Evolutionary conservation across 108 stramenopile species (phyloP).

Genomic region (Skeletonema potamos): DNA sequence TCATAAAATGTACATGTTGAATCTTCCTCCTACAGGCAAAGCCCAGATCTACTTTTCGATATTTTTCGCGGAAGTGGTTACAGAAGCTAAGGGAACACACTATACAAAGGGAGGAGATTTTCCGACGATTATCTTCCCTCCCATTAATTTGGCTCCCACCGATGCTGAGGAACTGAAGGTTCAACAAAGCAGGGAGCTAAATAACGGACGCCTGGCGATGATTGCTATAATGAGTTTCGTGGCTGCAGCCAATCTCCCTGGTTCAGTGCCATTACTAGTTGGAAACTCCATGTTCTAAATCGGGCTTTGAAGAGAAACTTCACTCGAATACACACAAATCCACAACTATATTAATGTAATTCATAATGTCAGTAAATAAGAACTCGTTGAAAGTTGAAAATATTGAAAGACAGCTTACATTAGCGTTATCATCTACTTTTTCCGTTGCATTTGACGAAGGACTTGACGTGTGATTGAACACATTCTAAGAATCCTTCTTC

Average conservation of each 20-base stretch:
- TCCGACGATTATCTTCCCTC: slow-evolving; percentile 36
- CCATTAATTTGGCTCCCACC: slow-evolving; percentile 11
- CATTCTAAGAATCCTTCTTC: slow-evolving; percentile 82
- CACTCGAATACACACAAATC: not conserved
- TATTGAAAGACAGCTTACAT: too few relatives aligned
- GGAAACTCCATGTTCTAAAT: slow-evolving; percentile 62
- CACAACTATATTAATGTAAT: not conserved
- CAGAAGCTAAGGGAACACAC: slow-evolving; percentile 44
- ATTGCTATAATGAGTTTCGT: slow-evolving; percentile 82
- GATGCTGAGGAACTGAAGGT: slow-evolving; percentile 30
- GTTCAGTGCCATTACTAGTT: slow-evolving; percentile 65
- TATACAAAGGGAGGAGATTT: slow-evolving; percentile 42
- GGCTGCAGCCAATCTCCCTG: slow-evolving; percentile 65
- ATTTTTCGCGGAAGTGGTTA: slow-evolving; percentile 33
- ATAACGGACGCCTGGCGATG: slow-evolving; percentile 70
- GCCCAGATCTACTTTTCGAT: slow-evolving; percentile 44
- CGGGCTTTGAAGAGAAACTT: not conserved
- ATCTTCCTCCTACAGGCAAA: slow-evolving; percentile 13
- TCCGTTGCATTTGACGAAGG: slow-evolving; percentile 54
- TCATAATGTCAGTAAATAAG: too few relatives aligned
- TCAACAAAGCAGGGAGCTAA: slow-evolving; percentile 32
- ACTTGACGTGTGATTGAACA: slow-evolving; percentile 66
- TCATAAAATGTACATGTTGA: not conserved
- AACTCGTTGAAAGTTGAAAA: not conserved
- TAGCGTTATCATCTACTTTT: slow-evolving; percentile 7